Base-by-base conservation (phyloP, 208 protist genomes). In the Hexamita inflata region DNA sequence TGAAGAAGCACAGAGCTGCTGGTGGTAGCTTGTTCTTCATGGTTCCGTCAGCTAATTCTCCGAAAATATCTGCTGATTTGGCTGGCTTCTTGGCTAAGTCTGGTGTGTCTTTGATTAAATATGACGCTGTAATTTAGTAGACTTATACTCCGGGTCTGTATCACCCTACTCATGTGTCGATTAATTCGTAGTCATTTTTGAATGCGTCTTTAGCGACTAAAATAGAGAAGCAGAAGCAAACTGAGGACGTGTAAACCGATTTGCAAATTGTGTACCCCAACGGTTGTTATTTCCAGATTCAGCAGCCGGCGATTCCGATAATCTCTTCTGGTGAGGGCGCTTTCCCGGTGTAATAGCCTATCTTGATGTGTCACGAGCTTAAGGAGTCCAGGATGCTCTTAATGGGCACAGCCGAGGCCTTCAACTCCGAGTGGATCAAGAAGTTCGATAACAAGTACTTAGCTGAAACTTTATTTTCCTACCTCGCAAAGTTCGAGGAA, bases 401-500 rank as follows among this genome's bases (percentile, higher is more conserved):
- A 24, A 19, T 13, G 2, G 64, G 64, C 15, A 45, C 64, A 19
- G 2, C 32, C 34, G 4, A 4, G 35, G 38, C 42, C 11, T 70
- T 40, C 64, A 32, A n/a, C 32, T 11, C 2, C 15, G 64, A n/a
- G 4, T 70, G 26, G 30, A 35, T 70, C 64, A 45, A n/a, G 15
- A 70, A 45, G 35, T 70, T 70, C n/a, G 64, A 70, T 45, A 70
- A 70, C n/a, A 35, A 38, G 11, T 11, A 35, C 35, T 38, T 70
- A n/a, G 26, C 38, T 24, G 64, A 70, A 24, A 11, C 42, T 15
- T n/a, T 70, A 29, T 38, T 70, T 15, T 19, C 9, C 9, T 70
- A 70, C 35, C 64, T 70, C 40, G 2, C n/a, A 32, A 2, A 38
- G 2, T 2, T 45, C n/a, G 34, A 7, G 35, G 64, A 70, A 15